Percentiles rank a stretch among this genome's conserved stretches.
These are phyloP conservation scores for Aspergillus pseudoglaucus DNA, from an alignment of 2,329 filamentous ascomycete genomes.

Conservation along the genomic window DNA sequence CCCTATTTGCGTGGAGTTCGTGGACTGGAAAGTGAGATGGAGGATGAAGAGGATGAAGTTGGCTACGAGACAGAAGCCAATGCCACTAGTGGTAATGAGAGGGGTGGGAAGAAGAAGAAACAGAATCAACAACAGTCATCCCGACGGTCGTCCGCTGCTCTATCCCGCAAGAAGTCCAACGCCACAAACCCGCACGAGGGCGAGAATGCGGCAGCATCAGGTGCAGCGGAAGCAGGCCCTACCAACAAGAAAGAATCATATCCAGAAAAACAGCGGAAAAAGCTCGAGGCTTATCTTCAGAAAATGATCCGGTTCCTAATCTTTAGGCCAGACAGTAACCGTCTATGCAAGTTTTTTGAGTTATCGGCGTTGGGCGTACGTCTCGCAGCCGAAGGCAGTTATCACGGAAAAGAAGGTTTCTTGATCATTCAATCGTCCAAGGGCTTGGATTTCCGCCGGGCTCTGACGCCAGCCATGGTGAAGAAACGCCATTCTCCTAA, in stretches of 20 bases:
- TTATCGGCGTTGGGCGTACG: constrained; percentile 89
- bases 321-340: constrained; percentile 91
- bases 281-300: constrained; percentile 82
- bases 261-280: constrained; percentile 73
- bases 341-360: constrained; percentile 91
- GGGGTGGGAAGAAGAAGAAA: constrained; percentile 47
- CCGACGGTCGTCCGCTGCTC: constrained; percentile 50
- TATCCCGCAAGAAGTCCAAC: constrained; percentile 56
- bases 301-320: constrained; percentile 96
- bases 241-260: constrained; percentile 52
- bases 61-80: constrained; percentile 51
- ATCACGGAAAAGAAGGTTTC: constrained; percentile 95
- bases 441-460: constrained; percentile 76
- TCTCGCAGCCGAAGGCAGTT: constrained; percentile 88
- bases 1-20: constrained; percentile 80
- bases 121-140: constrained; percentile 19
- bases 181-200: constrained; percentile 34
- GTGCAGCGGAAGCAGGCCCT: constrained; percentile 28
- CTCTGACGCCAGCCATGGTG: constrained; percentile 70
- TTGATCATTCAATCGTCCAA: constrained; percentile 88
- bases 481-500: constrained; percentile 81
- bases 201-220: constrained; percentile 21
- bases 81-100: constrained; percentile 63
- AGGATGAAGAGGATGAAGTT: constrained; percentile 54
- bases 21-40: constrained; percentile 73